Percentiles rank a stretch among this genome's conserved stretches.
phyloP scores from a whole-genome alignment of 2,329 filamentous ascomycete genomes.

The Stagonosporopsis rhizophila region DNA sequence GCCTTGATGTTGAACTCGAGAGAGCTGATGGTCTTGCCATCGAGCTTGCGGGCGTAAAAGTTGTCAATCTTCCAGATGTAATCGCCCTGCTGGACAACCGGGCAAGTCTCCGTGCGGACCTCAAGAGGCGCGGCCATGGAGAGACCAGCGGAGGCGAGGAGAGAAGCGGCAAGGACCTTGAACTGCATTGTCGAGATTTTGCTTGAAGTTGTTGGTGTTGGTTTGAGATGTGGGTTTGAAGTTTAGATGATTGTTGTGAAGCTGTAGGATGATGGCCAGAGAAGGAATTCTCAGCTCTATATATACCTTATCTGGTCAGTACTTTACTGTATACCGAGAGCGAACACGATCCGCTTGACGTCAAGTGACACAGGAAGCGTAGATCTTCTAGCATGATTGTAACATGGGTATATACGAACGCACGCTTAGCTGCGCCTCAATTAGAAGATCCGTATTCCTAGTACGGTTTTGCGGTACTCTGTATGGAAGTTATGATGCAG shows the following conservation, averaged over 20 bases:
- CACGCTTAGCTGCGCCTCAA: constrained; percentile 1
- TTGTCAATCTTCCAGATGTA: constrained; percentile 31
- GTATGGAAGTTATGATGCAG: constrained; percentile 1
- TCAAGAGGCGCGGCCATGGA: constrained; percentile 22
- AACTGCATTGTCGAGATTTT: constrained; percentile 27
- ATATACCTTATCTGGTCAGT: not conserved
- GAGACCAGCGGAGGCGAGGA: constrained; percentile 24
- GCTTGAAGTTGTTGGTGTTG: constrained; percentile 2
- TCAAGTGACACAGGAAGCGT: constrained; percentile 5
- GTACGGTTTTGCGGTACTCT: not conserved
- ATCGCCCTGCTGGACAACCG: constrained; percentile 19
- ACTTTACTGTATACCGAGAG: not conserved
- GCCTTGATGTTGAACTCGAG: constrained; percentile 27
- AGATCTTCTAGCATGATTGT: not conserved
- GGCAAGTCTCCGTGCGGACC: constrained; percentile 13
- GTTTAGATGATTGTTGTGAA: constrained; percentile 8
- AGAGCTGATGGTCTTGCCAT: constrained; percentile 25
- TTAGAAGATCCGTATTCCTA: not conserved
- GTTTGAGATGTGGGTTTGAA: not conserved
- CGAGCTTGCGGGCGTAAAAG: constrained; percentile 29
- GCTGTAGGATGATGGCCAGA: constrained; percentile 10
- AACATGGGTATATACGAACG: not conserved
- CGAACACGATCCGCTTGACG: constrained; percentile 11
- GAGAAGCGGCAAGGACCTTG: constrained; percentile 23
- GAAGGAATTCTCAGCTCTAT: not conserved